Base-by-base conservation (phyloP, 129 eudicot genomes). In the Lactuca sativa region DNA sequence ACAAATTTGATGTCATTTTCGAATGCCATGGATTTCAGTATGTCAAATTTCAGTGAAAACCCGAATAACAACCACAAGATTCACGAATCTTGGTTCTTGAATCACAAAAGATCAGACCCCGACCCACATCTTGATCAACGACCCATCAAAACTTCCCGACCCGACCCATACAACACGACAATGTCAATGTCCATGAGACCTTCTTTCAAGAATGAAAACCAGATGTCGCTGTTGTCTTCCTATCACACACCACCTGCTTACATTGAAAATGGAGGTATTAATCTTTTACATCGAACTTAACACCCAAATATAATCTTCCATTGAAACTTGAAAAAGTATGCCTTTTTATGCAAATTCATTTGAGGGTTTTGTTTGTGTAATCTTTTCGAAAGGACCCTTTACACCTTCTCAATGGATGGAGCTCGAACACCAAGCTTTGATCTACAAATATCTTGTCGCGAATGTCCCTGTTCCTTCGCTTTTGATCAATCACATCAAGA, bases 361-460 rank as follows among this genome's bases (percentile, higher is more conserved):
- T 43, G 49, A 9, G 49, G 5, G 38, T 36, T 43, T 43, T 43
- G 66, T 12, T 60, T 60, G 16, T 30, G 40, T 32, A 1, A 21
- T 33, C 16, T 6, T 25, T 25, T 13, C 15, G 4, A 60, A 37
- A 60, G 43, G 66, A 13, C 17, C 40, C n/a, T 81, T 84, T 38
- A 81, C 86, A 21, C 78, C 83, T 33, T 74, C 89, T 21, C 89
- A 84, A 36, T 84, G 86, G 86, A 66, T 81, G 69, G 89, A 84
- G 73, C 70, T 84, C 1, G 83, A 81, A 70, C 83, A 77, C 37
- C 86, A 84, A 13, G 86, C 89, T 31, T 66, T 84, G 86, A 84
- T 84, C 73, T 84, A 77, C 78, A 84, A 78, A 59, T 77, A 84
- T 69, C 77, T 84, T 25, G 75, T 66, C 48, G 81, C 89, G 5